Evolutionary conservation across 1,284 basidiomycete genomes (phyloP).

Genomic region (Rugosomyces carneus): DNA sequence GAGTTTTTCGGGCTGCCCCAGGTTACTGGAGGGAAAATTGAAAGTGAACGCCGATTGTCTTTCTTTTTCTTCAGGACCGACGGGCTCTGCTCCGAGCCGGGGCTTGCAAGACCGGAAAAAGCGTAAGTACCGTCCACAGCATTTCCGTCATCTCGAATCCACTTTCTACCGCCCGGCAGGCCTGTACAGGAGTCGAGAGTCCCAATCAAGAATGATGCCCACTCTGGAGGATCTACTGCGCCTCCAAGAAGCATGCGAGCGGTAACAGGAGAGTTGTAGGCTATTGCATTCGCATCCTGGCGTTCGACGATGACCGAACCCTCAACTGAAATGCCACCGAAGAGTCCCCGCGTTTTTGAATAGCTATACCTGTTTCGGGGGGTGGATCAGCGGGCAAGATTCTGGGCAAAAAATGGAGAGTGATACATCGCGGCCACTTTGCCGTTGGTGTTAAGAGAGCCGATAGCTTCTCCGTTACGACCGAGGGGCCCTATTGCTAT

Average conservation of each 20-base stretch:
- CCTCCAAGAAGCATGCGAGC: conserved; percentile 80
- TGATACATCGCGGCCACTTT: conserved; percentile 86
- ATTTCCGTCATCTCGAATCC: conserved; percentile 44
- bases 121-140: conserved; percentile 39
- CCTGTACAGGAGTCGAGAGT: conserved; percentile 72
- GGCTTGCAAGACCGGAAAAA: conserved; percentile 46
- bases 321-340: conserved; percentile 84
- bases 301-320: conserved; percentile 94
- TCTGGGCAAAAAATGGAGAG: not conserved
- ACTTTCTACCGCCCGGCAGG: conserved; percentile 58
- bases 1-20: conserved; percentile 49
- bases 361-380: conserved; percentile 71
- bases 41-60: conserved; percentile 26
- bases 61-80: conserved; percentile 47
- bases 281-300: conserved; percentile 82
- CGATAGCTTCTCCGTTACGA: conserved; percentile 90
- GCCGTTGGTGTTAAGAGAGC: conserved; percentile 81
- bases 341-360: conserved; percentile 90
- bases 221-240: conserved; percentile 64
- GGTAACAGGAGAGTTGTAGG: conserved; percentile 72
- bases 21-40: conserved; percentile 54
- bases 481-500: conserved; percentile 92
- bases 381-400: conserved; percentile 8
- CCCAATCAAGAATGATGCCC: conserved; percentile 69
- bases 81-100: conserved; percentile 32